A percentile compares a stretch with the other conserved stretches of the same genome.
Evolutionary conservation across 2,329 filamentous ascomycete genomes (phyloP).

Genomic region (Trichoderma sp.): DNA sequence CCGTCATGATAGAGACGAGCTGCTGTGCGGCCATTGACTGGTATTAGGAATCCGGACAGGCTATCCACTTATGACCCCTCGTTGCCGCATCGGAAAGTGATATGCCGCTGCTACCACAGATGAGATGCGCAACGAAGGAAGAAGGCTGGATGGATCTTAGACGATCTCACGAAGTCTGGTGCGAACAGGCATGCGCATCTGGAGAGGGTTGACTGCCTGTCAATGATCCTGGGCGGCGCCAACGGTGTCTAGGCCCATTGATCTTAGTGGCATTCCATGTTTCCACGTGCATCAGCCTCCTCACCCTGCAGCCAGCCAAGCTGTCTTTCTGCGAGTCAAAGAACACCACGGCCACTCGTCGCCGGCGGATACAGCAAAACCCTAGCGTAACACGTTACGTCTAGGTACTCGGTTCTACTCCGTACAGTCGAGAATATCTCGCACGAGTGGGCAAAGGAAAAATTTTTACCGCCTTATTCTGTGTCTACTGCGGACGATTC

Average conservation of each 20-base stretch:
- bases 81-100: not conserved
- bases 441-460: not conserved
- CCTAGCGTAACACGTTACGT: not conserved
- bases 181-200: slow-evolving; percentile 11
- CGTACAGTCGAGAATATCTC: not conserved
- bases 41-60: not conserved
- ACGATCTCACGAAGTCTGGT: slow-evolving; percentile 7
- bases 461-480: not conserved
- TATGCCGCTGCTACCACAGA: slow-evolving; percentile 8
- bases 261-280: slow-evolving; percentile 9
- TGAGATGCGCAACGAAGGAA: slow-evolving; percentile 5
- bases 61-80: not conserved
- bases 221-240: slow-evolving; percentile 8
- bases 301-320: not conserved
- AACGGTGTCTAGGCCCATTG: not conserved
- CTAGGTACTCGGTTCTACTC: not conserved
- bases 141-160: slow-evolving; percentile 2
- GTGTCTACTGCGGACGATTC: not conserved
- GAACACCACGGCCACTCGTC: not conserved
- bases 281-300: slow-evolving; percentile 10
- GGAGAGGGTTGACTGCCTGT: slow-evolving; percentile 5
- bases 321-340: not conserved
- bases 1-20: not conserved
- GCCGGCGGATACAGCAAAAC: not conserved
- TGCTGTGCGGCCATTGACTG: not conserved